Base-by-base conservation (phyloP, 495 filamentous ascomycete species). In the Astrothelium subdiscretum region DNA sequence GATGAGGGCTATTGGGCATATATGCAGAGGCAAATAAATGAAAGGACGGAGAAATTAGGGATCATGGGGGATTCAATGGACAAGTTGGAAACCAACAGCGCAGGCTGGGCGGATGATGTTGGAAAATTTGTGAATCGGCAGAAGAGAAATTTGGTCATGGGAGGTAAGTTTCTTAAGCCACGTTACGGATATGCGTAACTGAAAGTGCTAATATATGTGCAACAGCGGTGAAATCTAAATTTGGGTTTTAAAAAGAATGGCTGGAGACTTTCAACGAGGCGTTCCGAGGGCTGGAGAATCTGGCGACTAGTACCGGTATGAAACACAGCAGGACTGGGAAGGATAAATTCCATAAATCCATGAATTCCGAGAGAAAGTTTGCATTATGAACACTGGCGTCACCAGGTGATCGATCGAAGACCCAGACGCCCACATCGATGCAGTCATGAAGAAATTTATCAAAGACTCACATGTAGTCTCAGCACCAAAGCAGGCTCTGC, bases 41-140 rank as follows among this genome's bases (percentile, higher is more conserved):
- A 98, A 71, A 79, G 94, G 35, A 95, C 92, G 2, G 90, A 97
- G 73, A 89, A 85, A 66, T 74, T 98, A 58, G 87, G 83, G 57
- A 77, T 95, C 27, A 84, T 88, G 70, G 88, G 89, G 12, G 95
- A 98, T 71, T 83, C 79, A 13, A 88, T 96, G 85, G 86, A 92
- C 61, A 81, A 81, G 40, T 71, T 96, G 60, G 85, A 92, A 69
- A 83, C 91, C 65, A 85, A 85, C 54, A 94, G 87, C 68, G 81
- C 83, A 61, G 87, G 82, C 54, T 97, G 90, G 82, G 87, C 88
- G 15, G 84, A 88, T 27, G 92, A 95, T 67, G 90, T 95, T 62
- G 84, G 81, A 68, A 96, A 95, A 68, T 96, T 81, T 73, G 86
- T 96, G 15, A 80, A 76, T 60, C 85, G 83, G 69, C 90, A 96